Evolutionary conservation across 108 stramenopile genomes (phyloP).

Genomic region (Cyclotella choctawhatcheeana): DNA sequence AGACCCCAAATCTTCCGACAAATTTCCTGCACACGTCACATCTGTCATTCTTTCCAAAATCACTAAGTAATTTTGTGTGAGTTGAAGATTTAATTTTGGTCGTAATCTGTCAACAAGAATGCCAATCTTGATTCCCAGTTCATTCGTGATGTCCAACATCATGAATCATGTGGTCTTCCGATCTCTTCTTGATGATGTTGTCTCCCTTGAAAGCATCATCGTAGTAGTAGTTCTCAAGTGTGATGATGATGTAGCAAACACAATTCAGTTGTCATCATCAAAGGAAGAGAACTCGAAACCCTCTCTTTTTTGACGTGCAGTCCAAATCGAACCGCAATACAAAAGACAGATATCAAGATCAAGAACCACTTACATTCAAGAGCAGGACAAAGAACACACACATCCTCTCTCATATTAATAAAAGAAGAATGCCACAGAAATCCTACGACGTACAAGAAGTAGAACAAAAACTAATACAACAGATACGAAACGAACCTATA

Average conservation of each 20-base stretch:
- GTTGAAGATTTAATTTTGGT: neutral
- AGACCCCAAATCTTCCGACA: no score
- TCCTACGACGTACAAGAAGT: constrained; percentile 1
- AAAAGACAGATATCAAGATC: neutral
- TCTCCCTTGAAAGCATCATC: neutral
- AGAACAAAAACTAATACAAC: constrained; percentile 2
- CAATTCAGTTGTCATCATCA: no score
- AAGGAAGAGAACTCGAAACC: no score
- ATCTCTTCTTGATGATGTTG: neutral
- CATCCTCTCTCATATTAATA: neutral
- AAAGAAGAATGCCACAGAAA: neutral
- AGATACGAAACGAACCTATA: neutral
- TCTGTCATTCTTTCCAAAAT: neutral
- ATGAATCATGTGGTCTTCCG: no score
- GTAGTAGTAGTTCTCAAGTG: no score
- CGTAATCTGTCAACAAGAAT: neutral
- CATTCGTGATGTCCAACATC: neutral
- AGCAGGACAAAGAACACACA: no score
- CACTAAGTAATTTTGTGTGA: neutral
- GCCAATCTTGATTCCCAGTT: neutral
- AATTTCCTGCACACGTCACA: no score
- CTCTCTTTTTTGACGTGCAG: no score
- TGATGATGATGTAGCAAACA: no score
- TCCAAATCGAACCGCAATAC: neutral
- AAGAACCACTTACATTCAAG: neutral